phyloP scores from a whole-genome alignment of 257 asterid genomes.

The Solanum lycopersicoides region DNA sequence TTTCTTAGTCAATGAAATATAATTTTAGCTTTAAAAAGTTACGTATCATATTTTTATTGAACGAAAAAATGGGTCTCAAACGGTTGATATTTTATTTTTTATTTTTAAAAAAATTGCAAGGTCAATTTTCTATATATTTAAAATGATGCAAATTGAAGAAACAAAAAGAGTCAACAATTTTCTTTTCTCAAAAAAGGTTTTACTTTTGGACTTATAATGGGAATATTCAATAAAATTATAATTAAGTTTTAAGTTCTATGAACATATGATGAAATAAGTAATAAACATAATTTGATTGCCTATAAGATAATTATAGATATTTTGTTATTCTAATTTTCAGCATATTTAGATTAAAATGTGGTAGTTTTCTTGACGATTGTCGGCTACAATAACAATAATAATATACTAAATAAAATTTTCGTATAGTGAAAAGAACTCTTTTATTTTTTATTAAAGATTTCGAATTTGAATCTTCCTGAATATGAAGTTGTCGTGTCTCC shows the following conservation, averaged over 20 bases:
- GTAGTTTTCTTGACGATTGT: neutral
- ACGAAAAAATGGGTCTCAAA: rapidly evolving
- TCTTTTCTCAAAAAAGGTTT: neutral
- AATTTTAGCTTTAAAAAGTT: no score
- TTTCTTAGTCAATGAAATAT: no score
- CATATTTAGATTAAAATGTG: neutral
- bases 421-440: no score
- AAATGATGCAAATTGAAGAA: neutral
- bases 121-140: no score
- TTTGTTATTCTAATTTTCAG: neutral
- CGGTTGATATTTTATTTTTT: no score
- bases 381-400: no score
- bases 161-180: neutral
- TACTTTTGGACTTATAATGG: neutral
- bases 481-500: no score
- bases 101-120: no score
- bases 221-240: neutral
- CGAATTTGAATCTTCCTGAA: rapidly evolving
- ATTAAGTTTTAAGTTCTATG: neutral
- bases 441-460: rapidly evolving
- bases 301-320: neutral
- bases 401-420: no score
- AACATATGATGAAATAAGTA: neutral
- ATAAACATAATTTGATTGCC: neutral
- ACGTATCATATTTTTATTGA: neutral